These are phyloP conservation scores for Colletotrichum orchidophilum DNA, from an alignment of 2,329 filamentous ascomycete genomes.

Conservation along the genomic window DNA sequence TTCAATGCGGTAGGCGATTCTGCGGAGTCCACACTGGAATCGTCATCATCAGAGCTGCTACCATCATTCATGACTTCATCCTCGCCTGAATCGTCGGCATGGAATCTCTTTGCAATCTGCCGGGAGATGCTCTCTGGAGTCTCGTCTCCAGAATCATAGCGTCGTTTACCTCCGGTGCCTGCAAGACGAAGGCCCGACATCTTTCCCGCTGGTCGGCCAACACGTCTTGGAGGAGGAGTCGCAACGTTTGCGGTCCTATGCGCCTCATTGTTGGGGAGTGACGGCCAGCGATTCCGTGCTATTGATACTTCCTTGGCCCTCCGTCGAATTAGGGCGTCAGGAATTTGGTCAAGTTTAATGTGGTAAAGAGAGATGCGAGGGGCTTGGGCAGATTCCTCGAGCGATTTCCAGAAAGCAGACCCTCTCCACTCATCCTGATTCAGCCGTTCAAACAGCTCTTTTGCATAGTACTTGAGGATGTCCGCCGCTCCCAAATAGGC, in stretches of 20 bases:
- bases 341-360: slow-evolving; percentile 13
- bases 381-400: slow-evolving; percentile 35
- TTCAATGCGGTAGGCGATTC: slow-evolving; percentile 43
- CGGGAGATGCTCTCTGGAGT: slow-evolving; percentile 48
- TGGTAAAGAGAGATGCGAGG: slow-evolving; percentile 10
- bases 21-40: slow-evolving; percentile 31
- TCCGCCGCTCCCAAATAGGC: slow-evolving; percentile 43
- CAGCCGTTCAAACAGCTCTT: slow-evolving; percentile 39
- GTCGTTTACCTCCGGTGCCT: slow-evolving; percentile 52
- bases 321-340: background rate
- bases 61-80: slow-evolving; percentile 46
- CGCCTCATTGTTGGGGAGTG: background rate
- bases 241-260: background rate
- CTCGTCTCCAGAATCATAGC: slow-evolving; percentile 49
- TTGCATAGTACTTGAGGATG: slow-evolving; percentile 48
- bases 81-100: slow-evolving; percentile 43
- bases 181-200: slow-evolving; percentile 55
- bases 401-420: slow-evolving; percentile 43
- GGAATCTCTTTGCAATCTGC: slow-evolving; percentile 47
- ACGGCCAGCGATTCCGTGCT: background rate
- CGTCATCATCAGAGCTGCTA: slow-evolving; percentile 38
- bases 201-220: slow-evolving; percentile 52
- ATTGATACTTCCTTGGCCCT: background rate
- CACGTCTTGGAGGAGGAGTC: slow-evolving; percentile 22
- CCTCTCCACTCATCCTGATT: slow-evolving; percentile 40